Evolutionary conservation across 495 filamentous ascomycete species (phyloP), one percentile per base, ranked within the genome.

Genomic region (Gamarada debralockiae): DNA sequence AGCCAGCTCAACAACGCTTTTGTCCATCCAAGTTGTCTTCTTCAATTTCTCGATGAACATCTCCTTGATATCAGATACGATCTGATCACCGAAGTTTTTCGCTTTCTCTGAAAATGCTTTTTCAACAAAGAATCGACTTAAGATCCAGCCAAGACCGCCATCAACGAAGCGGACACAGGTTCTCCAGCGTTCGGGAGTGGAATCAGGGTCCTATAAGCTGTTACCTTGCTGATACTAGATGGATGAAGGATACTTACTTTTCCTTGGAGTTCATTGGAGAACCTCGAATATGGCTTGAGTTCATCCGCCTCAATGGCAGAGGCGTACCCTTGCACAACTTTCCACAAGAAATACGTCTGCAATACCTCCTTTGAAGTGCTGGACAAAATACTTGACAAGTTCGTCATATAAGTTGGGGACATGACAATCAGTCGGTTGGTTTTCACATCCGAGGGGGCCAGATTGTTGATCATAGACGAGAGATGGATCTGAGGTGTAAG

Each of bases 121-220:
- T 45, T 85, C 73, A 22, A 86, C 72, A 60, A 83, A 89, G 60
- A 89, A 87, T 36, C 82, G 77, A 58, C 85, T 87, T 0, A 78
- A 59, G 27, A 78, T 72, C 75, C 72, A 79, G 24, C 74, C 73
- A 21, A 88, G 69, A 4, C 74, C 76, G 17, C 67, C 60, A 61
- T 87, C 84, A 4, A 84, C 70, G 38, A 70, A 67, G 7, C 55
- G 58, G 43, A 87, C 74, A 57, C 85, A 89, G 29, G 80, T 86
- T 58, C 83, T 76, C 85, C 85, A 89, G 49, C 85, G 70, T 41
- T 89, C 85, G 24, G 82, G 70, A 23, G 69, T 73, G 0, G 84
- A 78, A 46, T 86, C 69, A 1, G 83, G 79, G 48, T 87, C 83
- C 66, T 77, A 56, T 31, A 55, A 10, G 51, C 34, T 25, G 29